These are phyloP conservation scores for Lachnellula willkommii DNA, from an alignment of 2,329 filamentous ascomycete species.

Conservation along the genomic window DNA sequence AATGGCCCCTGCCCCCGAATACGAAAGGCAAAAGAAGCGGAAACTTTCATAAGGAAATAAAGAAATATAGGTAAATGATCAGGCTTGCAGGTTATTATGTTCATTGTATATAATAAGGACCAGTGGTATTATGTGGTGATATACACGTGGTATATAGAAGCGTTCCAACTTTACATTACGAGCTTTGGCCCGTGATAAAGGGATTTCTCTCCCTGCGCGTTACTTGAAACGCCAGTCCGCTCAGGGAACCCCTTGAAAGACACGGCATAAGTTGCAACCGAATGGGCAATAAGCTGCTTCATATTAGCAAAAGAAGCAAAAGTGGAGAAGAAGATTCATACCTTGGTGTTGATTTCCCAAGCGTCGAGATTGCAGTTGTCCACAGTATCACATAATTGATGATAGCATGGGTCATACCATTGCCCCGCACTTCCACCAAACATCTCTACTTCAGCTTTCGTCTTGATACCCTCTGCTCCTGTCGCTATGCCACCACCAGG, in stretches of 20 bases:
- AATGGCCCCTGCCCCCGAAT: neutral
- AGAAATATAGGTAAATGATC: neutral
- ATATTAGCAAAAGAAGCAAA: neutral
- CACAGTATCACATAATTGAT: conserved; percentile 55
- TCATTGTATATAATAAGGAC: neutral
- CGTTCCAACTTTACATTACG: conserved; percentile 35
- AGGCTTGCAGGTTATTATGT: neutral
- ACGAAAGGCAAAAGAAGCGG: neutral
- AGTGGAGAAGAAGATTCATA: conserved; percentile 20
- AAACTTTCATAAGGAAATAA: neutral
- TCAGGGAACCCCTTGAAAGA: conserved; percentile 63
- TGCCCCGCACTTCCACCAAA: conserved; percentile 64
- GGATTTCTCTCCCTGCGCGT: conserved; percentile 27
- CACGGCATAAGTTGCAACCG: conserved; percentile 62
- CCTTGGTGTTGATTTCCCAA: conserved; percentile 56
- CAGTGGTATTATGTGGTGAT: neutral
- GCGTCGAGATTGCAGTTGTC: conserved; percentile 52
- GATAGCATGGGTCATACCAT: conserved; percentile 55
- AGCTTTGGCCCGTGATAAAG: conserved; percentile 47
- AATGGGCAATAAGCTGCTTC: conserved; percentile 60
- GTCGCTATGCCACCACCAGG: conserved; percentile 70
- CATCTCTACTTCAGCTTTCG: conserved; percentile 51
- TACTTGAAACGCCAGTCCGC: conserved; percentile 35
- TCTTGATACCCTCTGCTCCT: conserved; percentile 72
- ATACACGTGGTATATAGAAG: neutral